phyloP scores from a whole-genome alignment of 768 basidiomycete genomes.

The Auriscalpium orientale region DNA sequence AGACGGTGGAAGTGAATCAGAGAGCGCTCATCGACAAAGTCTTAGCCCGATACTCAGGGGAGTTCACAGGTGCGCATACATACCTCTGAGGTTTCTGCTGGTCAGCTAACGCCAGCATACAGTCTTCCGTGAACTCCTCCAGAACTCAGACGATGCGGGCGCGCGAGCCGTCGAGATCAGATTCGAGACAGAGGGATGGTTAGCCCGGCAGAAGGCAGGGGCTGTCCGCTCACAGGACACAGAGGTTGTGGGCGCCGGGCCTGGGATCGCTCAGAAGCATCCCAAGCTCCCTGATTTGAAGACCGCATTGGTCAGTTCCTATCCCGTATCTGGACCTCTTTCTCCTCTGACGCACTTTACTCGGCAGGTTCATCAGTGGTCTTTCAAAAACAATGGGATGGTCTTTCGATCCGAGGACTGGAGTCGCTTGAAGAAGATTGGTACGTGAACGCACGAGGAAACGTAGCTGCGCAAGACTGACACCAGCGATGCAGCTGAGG shows the following conservation, averaged over 20 bases:
- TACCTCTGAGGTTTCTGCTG: background rate
- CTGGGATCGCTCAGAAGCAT: background rate
- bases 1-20: constrained; percentile 88
- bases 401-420: constrained; percentile 82
- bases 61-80: constrained; percentile 62
- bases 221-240: background rate
- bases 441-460: constrained; percentile 24
- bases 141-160: constrained; percentile 92
- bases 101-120: background rate
- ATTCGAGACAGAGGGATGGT: constrained; percentile 57
- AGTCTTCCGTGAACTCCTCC: constrained; percentile 80
- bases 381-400: constrained; percentile 84
- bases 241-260: background rate
- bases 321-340: background rate
- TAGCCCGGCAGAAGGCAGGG: constrained; percentile 26
- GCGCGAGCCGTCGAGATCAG: constrained; percentile 70
- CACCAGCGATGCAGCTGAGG: constrained; percentile 50
- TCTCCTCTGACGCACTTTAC: background rate
- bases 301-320: constrained; percentile 42
- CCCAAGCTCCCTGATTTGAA: constrained; percentile 54
- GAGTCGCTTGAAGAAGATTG: constrained; percentile 85
- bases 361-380: constrained; percentile 67
- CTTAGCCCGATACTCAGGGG: constrained; percentile 89
- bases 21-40: constrained; percentile 97
- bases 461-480: no score